Evolutionary conservation across 768 basidiomycete species (phyloP).

Genomic region (Leucosporidium scottii): DNA sequence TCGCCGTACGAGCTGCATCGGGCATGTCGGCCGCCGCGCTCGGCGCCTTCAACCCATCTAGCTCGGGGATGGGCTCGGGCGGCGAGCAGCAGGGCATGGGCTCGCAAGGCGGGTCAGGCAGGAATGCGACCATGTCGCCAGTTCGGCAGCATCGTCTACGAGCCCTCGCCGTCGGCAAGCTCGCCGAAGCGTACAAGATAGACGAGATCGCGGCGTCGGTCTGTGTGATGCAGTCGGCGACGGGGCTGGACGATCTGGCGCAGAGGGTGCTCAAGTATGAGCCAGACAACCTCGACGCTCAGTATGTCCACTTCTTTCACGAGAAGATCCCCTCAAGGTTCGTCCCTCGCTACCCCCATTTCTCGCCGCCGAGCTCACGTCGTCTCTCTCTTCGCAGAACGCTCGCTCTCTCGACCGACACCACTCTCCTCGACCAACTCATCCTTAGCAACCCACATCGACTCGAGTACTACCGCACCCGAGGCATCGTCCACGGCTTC

Average conservation of each 20-base stretch:
- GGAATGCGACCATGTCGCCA: constrained; percentile 75
- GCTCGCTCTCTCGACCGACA: constrained; percentile 73
- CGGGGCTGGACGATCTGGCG: constrained; percentile 85
- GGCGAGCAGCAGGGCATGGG: no score
- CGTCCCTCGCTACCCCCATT: constrained; percentile 24
- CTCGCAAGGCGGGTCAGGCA: constrained; percentile 52
- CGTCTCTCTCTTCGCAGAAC: constrained; percentile 51
- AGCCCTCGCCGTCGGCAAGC: constrained; percentile 74
- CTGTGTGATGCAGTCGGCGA: constrained; percentile 91
- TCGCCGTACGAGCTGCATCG: constrained; percentile 78
- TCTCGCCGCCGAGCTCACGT: background rate
- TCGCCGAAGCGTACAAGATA: constrained; percentile 73
- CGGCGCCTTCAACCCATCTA: constrained; percentile 54
- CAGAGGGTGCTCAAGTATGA: constrained; percentile 74
- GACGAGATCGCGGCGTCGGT: constrained; percentile 90
- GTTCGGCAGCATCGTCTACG: constrained; percentile 73
- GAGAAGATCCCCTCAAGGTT: constrained; percentile 90
- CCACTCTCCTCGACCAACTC: constrained; percentile 68
- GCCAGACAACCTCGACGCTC: constrained; percentile 67
- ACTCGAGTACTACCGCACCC: constrained; percentile 76
- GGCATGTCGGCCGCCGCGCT: constrained; percentile 70
- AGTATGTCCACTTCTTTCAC: constrained; percentile 88
- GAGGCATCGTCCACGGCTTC: constrained; percentile 85
- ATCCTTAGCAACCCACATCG: constrained; percentile 65
- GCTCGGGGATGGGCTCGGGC: constrained; percentile 22